A percentile compares a stretch with the other conserved stretches of the same genome.
phyloP scores from a whole-genome alignment of 2,329 filamentous ascomycete species.

The Colletotrichum tofieldiae region DNA sequence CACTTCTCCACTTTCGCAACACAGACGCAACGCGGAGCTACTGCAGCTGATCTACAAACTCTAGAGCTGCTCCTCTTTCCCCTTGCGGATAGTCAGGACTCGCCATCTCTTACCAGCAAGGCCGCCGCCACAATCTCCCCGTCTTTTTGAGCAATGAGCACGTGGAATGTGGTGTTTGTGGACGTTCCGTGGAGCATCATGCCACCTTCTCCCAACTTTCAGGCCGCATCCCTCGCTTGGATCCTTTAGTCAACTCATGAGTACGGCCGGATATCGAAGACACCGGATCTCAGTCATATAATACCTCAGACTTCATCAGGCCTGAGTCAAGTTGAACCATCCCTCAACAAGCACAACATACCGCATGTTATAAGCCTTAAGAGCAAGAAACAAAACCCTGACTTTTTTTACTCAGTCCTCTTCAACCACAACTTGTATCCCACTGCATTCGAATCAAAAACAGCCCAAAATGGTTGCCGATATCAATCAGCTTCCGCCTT shows the following conservation, averaged over 20 bases:
- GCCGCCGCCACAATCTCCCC: constrained; percentile 25
- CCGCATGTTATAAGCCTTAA: neutral
- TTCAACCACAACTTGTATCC: neutral
- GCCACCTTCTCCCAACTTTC: neutral
- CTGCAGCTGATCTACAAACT: constrained; percentile 3
- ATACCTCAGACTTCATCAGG: constrained; percentile 4
- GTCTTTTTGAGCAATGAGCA: neutral
- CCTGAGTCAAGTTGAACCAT: neutral
- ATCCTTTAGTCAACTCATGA: neutral
- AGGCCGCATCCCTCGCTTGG: no score
- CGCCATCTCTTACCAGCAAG: neutral
- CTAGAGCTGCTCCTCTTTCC: neutral
- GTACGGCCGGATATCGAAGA: neutral
- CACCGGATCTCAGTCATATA: neutral
- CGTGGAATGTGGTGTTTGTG: constrained; percentile 11
- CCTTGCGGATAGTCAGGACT: neutral
- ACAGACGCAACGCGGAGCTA: constrained; percentile 14
- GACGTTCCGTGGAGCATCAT: constrained; percentile 32
- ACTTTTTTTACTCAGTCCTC: neutral
- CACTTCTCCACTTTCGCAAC: constrained; percentile 1
- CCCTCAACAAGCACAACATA: neutral
- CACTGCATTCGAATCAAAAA: neutral
- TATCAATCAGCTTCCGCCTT: constrained; percentile 27
- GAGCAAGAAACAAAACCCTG: neutral
- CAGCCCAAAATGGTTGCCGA: constrained; percentile 31